Evolutionary conservation across 2,329 filamentous ascomycete genomes (phyloP).

Genomic region (Sarocladiaceae sp.): DNA sequence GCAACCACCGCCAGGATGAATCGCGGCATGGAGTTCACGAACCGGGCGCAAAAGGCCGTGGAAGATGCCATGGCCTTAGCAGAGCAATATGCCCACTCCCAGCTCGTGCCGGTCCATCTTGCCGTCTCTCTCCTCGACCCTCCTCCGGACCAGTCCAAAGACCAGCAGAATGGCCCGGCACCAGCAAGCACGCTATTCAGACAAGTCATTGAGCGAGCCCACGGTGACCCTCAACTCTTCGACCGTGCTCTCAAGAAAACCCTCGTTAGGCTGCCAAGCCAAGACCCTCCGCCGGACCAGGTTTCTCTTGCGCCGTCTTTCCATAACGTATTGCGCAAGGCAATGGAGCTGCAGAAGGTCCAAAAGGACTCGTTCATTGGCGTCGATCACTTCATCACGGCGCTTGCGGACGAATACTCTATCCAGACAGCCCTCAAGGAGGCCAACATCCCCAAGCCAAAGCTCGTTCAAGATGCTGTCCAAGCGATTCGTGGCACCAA

Average conservation of each 20-base stretch:
- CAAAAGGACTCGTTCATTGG: constrained; percentile 95
- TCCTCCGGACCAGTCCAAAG: constrained; percentile 68
- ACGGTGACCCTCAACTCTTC: constrained; percentile 85
- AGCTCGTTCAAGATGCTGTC: constrained; percentile 85
- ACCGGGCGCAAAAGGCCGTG: constrained; percentile 83
- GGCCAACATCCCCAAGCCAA: constrained; percentile 83
- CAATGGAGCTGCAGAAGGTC: constrained; percentile 88
- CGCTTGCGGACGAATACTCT: constrained; percentile 69
- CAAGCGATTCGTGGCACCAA: constrained; percentile 86
- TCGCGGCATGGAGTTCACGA: constrained; percentile 84
- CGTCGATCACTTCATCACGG: constrained; percentile 87
- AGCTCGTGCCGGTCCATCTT: constrained; percentile 84
- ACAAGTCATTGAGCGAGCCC: constrained; percentile 88
- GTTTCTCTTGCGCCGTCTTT: constrained; percentile 78
- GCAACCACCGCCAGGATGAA: constrained; percentile 48
- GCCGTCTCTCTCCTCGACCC: constrained; percentile 76
- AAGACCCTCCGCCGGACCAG: constrained; percentile 89
- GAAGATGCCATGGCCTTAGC: constrained; percentile 83
- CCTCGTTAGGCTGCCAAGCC: constrained; percentile 83
- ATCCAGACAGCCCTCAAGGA: constrained; percentile 74
- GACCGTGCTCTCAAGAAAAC: constrained; percentile 87
- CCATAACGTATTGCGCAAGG: constrained; percentile 73
- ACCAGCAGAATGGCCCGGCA: constrained; percentile 69
- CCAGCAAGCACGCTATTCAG: constrained; percentile 73
- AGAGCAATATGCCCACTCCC: constrained; percentile 83